Evolutionary conservation across 768 basidiomycete genomes (phyloP).

Genomic region (Trametes cingulata): DNA sequence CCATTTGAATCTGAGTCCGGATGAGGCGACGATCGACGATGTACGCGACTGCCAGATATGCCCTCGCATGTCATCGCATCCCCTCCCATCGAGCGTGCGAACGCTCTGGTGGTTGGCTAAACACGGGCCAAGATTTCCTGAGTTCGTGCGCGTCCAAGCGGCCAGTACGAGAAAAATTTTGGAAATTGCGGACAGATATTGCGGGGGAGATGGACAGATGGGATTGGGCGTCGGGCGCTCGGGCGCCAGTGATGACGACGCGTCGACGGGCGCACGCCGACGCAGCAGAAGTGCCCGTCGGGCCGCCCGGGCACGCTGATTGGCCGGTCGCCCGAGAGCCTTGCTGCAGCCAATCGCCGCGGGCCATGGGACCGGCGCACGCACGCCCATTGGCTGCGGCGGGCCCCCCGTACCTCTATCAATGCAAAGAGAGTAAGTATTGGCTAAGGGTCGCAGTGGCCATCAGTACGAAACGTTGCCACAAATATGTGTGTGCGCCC

Average conservation of each 20-base stretch:
- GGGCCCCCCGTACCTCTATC: not conserved
- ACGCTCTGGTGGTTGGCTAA: not conserved
- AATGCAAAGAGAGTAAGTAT: conserved; percentile 13
- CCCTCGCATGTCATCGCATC: not conserved
- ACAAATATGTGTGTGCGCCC: not conserved
- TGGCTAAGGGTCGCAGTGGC: not conserved
- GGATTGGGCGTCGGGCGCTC: conserved; percentile 1
- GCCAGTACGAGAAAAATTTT: too few species aligned
- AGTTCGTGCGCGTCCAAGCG: too few species aligned
- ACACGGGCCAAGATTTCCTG: too few species aligned
- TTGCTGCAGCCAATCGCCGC: conserved; percentile 6
- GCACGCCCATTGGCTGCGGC: not conserved
- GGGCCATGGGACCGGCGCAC: not conserved
- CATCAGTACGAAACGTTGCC: not conserved
- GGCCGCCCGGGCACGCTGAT: not conserved
- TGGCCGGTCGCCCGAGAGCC: not conserved
- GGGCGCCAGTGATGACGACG: not conserved
- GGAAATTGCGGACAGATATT: too few species aligned
- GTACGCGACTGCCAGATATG: conserved; percentile 2
- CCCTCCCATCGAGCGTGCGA: not conserved
- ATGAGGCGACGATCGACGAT: conserved; percentile 16
- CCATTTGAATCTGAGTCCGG: conserved; percentile 16
- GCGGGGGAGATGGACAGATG: not conserved
- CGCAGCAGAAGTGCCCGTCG: not conserved
- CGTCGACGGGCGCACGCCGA: not conserved